Conservation (phyloP, 768 basidiomycete genomes). For the Suillus americanus region DNA sequence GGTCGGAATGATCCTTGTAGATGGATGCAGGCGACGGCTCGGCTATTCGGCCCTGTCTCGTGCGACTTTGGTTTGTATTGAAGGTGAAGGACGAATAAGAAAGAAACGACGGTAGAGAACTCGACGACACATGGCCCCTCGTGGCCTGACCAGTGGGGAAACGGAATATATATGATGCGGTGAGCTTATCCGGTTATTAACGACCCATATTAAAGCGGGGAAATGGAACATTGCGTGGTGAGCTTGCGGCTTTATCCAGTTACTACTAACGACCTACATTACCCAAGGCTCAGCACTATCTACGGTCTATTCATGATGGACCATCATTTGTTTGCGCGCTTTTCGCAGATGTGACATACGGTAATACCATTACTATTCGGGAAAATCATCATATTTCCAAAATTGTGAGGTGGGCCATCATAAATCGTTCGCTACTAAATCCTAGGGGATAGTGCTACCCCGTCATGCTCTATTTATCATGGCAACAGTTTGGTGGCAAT, state of each 20-base stretch:
- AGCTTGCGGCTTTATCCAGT: neutral
- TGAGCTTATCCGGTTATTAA: too few species aligned
- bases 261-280: neutral
- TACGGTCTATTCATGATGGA: neutral
- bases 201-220: neutral
- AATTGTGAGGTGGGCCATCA: neutral
- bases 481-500: neutral
- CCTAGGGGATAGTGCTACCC: neutral
- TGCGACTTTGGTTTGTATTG: neutral
- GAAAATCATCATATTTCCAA: neutral
- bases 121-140: neutral
- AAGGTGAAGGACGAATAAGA: neutral
- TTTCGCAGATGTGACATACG: neutral
- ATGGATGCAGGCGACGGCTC: constrained; percentile 57
- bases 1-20: neutral
- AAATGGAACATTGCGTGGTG: neutral
- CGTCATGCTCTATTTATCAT: neutral
- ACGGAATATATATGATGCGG: too few species aligned
- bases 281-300: neutral
- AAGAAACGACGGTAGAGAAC: neutral
- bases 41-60: neutral
- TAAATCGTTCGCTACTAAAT: neutral
- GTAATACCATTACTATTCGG: neutral
- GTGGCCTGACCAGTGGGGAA: neutral
- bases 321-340: neutral